Conservation (phyloP, 2,329 filamentous ascomycete species). For the Colletotrichum orbiculare region DNA sequence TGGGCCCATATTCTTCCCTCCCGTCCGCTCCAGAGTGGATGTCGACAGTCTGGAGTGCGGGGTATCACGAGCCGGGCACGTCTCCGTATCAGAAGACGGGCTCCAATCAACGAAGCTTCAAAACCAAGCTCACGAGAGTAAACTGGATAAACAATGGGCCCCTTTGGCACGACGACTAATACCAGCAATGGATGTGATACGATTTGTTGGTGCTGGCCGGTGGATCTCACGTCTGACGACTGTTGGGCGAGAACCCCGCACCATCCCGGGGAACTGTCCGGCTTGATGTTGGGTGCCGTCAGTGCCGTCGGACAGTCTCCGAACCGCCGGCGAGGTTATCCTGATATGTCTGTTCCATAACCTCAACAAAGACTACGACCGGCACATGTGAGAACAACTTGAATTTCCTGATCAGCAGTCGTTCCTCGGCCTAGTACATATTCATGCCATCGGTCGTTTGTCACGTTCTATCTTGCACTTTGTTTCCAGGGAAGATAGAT, state of each 20-base stretch:
- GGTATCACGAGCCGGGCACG: too few species aligned
- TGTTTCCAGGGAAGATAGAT: too few species aligned
- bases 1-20: not conserved
- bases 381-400: too few species aligned
- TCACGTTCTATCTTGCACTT: too few species aligned
- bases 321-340: not conserved
- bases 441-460: too few species aligned
- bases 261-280: constrained; percentile 12
- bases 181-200: not conserved
- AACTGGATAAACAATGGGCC: constrained; percentile 10
- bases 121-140: constrained; percentile 12
- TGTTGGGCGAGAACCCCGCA: constrained; percentile 19
- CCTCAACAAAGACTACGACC: too few species aligned
- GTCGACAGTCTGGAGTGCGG: not conserved
- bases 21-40: not conserved
- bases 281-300: not conserved
- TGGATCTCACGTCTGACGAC: constrained; percentile 3
- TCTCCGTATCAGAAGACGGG: too few species aligned
- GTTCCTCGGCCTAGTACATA: too few species aligned
- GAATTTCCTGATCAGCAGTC: too few species aligned
- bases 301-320: not conserved
- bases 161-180: constrained; percentile 8
- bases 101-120: not conserved
- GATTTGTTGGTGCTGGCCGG: constrained; percentile 8
- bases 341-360: too few species aligned